Conservation (phyloP, 225 moss, liverwort and hornwort species). For the Antitrichia curtipendula region DNA sequence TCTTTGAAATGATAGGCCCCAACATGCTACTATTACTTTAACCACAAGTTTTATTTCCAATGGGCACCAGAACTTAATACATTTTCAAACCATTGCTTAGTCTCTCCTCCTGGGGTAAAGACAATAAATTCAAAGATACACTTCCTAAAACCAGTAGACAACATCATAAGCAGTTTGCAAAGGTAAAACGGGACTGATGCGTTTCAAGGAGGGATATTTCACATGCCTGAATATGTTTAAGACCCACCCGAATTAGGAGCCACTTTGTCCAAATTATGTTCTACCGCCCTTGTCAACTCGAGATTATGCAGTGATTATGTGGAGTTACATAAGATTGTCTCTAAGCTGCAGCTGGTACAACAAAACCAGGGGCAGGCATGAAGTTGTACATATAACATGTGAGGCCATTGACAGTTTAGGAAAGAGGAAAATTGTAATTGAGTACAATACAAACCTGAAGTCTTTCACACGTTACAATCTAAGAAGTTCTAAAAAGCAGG, state of each 20-base stretch:
- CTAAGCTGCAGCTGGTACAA: background rate
- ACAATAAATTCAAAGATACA: background rate
- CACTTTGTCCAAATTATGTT: background rate
- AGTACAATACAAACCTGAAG: background rate
- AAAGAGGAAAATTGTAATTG: background rate
- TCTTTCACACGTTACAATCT: background rate
- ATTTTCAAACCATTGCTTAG: background rate
- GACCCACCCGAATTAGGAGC: background rate
- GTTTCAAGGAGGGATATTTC: background rate
- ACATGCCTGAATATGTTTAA: background rate
- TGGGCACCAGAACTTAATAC: background rate
- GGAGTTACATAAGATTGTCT: background rate
- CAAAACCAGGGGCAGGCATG: background rate
- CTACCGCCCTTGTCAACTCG: background rate
- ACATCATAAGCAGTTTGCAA: background rate
- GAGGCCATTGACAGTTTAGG: background rate
- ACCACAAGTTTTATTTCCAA: background rate
- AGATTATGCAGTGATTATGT: background rate
- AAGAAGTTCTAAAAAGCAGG: background rate
- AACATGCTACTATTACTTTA: background rate
- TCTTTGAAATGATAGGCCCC: background rate
- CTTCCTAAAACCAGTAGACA: background rate
- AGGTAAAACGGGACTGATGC: background rate
- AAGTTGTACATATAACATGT: background rate
- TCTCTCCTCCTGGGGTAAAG: background rate